Base-by-base conservation (phyloP, 441 rosid genomes). In the Croton setiger region DNA sequence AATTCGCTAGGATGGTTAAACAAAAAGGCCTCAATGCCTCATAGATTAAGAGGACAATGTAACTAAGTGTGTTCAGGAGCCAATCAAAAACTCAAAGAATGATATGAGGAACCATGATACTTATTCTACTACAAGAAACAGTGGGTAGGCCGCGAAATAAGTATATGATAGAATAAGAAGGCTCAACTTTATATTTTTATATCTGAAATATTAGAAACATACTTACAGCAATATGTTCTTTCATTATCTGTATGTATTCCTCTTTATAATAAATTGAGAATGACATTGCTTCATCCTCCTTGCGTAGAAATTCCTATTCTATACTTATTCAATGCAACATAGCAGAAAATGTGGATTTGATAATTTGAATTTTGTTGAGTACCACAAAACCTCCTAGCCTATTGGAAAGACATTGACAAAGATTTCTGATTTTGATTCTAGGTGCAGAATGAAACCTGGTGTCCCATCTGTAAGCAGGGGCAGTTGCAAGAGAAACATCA, bases 401-500 rank as follows among this genome's bases (percentile, higher is more conserved):
- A 45, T 60, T 49, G 39, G 57, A 69, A 74, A 66, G 63, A 53
- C 68, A 72, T 57, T 36, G 6, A 31, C 48, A 69, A 71, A 27
- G 55, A 36, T 47, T 69, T 75, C 56, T 74, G 67, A 47, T 74
- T 66, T 76, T 80, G 72, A 12, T 82, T 60, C 49, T 68, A 89
- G 94, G 86, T 69, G 62, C 63, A 48, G 57, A 75, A 81, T 64
- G 81, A 79, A 79, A 83, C 78, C 56, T 94, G 99, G 98, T 94
- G 97, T 80, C 99, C 98, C 60, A 77, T 90, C 59, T 94, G 97
- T 79, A 88, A 83, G 82, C 83, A 78, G 75, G 98, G 98, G 69
- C 84, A 78, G 81, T 72, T 94, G 84, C 81, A 67, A 73, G 97
- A 92, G 81, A 84, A 82, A 71, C 71, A 73, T 53, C 73, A 70